Evolutionary conservation across 1,284 basidiomycete genomes (phyloP).

Genomic region (Rhizopogon parksii): DNA sequence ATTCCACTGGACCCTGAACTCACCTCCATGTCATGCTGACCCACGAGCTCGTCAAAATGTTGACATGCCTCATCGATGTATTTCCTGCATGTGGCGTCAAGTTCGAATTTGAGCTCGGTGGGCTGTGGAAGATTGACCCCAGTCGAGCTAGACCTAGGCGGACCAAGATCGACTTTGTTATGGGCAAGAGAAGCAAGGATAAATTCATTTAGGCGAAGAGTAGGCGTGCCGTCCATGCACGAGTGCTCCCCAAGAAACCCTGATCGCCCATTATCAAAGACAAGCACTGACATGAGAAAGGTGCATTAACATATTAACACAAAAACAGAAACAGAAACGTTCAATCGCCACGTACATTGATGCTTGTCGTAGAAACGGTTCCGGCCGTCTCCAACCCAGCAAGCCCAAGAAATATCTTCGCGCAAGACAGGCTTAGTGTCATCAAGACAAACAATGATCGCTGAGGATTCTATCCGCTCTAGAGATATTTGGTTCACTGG

Average conservation of each 20-base stretch:
- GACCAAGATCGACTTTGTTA: constrained; percentile 72
- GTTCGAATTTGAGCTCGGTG: constrained; percentile 65
- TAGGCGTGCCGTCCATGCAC: constrained; percentile 95
- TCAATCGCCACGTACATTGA: constrained; percentile 53
- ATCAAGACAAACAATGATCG: constrained; percentile 85
- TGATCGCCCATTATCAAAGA: constrained; percentile 89
- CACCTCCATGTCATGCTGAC: constrained; percentile 77
- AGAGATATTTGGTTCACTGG: constrained; percentile 62
- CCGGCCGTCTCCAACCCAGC: constrained; percentile 89
- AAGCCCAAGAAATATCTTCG: constrained; percentile 77
- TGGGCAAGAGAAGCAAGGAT: constrained; percentile 72
- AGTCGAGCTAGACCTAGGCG: constrained; percentile 36
- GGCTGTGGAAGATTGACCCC: constrained; percentile 49
- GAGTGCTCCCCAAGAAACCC: constrained; percentile 90
- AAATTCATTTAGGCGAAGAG: constrained; percentile 94
- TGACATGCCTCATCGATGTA: constrained; percentile 52
- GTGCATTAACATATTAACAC: constrained; percentile 5
- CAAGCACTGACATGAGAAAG: constrained; percentile 57
- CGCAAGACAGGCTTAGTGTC: constrained; percentile 72
- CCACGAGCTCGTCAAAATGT: constrained; percentile 75
- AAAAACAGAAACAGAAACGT: background rate
- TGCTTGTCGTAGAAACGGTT: constrained; percentile 99
- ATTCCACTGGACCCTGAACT: constrained; percentile 15
- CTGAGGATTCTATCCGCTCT: constrained; percentile 83
- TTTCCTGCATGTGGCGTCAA: constrained; percentile 52